Conservation (phyloP, 805 yeast genomes). For the Debaryomyces hansenii region DNA sequence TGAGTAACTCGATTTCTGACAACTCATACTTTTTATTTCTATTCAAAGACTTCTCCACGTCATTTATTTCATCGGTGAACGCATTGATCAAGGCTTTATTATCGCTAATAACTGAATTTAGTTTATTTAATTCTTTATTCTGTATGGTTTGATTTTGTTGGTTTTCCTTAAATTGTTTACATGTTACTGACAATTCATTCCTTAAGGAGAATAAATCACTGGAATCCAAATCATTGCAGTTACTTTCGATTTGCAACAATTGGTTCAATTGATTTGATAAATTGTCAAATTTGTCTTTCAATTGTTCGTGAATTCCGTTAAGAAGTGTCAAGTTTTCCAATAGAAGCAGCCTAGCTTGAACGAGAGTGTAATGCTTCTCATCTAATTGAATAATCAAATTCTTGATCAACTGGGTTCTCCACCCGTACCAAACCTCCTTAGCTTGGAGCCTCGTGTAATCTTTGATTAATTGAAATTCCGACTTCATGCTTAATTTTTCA, state of each 20-base stretch:
- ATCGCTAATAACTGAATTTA: slow-evolving; percentile 11
- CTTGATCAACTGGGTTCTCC: slow-evolving; percentile 54
- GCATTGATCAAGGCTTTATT: slow-evolving; percentile 7
- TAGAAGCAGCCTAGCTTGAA: slow-evolving; percentile 17
- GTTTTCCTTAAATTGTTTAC: slow-evolving; percentile 12
- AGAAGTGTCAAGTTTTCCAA: slow-evolving; percentile 11
- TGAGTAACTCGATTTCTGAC: slow-evolving; percentile 20
- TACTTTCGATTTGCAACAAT: slow-evolving; percentile 13
- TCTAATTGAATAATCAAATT: slow-evolving; percentile 41
- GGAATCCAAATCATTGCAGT: slow-evolving; percentile 4
- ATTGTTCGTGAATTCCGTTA: slow-evolving; percentile 6
- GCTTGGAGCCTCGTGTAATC: slow-evolving; percentile 54
- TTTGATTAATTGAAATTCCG: slow-evolving; percentile 51
- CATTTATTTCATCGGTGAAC: slow-evolving; percentile 10
- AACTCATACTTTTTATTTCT: slow-evolving; percentile 17
- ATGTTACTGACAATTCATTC: slow-evolving; percentile 8
- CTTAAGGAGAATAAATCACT: slow-evolving; percentile 10
- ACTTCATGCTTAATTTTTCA: slow-evolving; percentile 41
- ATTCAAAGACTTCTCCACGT: slow-evolving; percentile 9
- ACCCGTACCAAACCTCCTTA: slow-evolving; percentile 57
- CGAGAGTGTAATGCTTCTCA: slow-evolving; percentile 17
- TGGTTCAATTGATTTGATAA: slow-evolving; percentile 16
- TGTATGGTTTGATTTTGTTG: slow-evolving; percentile 11
- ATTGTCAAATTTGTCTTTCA: slow-evolving; percentile 6
- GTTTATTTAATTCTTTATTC: slow-evolving; percentile 4